These are phyloP conservation scores for Fusarium agapanthi DNA, from an alignment of 2,329 filamentous ascomycete species.

Conservation along the genomic window DNA sequence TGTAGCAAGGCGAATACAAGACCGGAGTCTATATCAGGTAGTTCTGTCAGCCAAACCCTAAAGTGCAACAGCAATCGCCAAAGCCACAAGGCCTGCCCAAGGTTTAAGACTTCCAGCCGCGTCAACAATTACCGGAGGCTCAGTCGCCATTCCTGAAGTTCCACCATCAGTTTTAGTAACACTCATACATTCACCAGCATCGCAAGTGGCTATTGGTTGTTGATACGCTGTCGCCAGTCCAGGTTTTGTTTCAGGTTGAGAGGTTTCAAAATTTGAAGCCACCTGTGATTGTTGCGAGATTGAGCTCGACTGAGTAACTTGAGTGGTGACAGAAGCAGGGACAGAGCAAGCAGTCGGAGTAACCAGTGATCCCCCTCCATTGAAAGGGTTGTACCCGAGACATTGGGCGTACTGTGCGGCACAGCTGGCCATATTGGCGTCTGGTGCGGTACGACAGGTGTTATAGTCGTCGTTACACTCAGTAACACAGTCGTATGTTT, in stretches of 20 bases:
- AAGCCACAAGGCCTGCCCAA: not conserved
- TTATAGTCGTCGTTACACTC: not conserved
- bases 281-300: not conserved
- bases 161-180: not conserved
- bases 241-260: not conserved
- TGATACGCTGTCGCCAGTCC: not conserved
- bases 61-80: not conserved
- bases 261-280: not conserved
- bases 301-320: not conserved
- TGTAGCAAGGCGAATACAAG: not conserved
- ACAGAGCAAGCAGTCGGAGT: slow-evolving; percentile 7
- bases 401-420: slow-evolving; percentile 1
- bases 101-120: not conserved
- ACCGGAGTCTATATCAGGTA: not conserved
- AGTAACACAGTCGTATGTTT: slow-evolving; percentile 2
- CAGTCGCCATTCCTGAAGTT: not conserved
- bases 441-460: not conserved
- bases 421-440: slow-evolving; percentile 3
- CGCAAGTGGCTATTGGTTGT: not conserved
- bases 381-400: slow-evolving; percentile 10
- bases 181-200: not conserved
- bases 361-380: not conserved
- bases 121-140: not conserved
- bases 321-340: not conserved
- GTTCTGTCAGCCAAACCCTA: not conserved